Evolutionary conservation across 2,329 filamentous ascomycete genomes (phyloP).

Genomic region (Podosphaera aphanis): DNA sequence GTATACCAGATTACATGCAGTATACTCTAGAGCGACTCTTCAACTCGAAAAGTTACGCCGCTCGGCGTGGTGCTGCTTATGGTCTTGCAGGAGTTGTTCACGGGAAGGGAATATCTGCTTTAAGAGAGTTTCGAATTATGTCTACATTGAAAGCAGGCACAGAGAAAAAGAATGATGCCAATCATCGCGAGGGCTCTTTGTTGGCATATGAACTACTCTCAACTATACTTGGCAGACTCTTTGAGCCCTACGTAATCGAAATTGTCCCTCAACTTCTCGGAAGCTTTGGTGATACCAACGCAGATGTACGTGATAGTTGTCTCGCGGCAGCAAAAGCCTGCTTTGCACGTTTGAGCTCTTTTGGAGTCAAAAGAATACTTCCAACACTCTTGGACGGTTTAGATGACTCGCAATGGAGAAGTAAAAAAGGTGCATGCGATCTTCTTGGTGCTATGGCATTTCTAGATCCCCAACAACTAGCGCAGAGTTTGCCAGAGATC

Average conservation of each 20-base stretch:
- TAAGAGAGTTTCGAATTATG: slow-evolving; percentile 73
- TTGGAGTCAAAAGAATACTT: slow-evolving; percentile 82
- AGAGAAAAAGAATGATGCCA: slow-evolving; percentile 88
- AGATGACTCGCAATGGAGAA: slow-evolving; percentile 90
- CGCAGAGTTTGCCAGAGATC: slow-evolving; percentile 78
- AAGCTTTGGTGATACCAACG: slow-evolving; percentile 70
- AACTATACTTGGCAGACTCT: slow-evolving; percentile 61
- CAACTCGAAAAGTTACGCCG: slow-evolving; percentile 75
- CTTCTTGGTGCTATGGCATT: slow-evolving; percentile 96
- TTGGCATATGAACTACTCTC: slow-evolving; percentile 81
- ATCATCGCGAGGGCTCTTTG: slow-evolving; percentile 71
- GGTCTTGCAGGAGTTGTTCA: slow-evolving; percentile 75
- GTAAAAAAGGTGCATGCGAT: slow-evolving; percentile 94
- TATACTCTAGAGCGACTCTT: slow-evolving; percentile 64
- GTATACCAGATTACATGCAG: slow-evolving; percentile 58
- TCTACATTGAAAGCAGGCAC: slow-evolving; percentile 54
- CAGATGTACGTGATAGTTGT: slow-evolving; percentile 80
- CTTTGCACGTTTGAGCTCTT: slow-evolving; percentile 82
- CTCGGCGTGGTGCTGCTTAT: slow-evolving; percentile 78
- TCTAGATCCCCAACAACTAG: slow-evolving; percentile 82
- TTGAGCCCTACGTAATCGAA: slow-evolving; percentile 92
- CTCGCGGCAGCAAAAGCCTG: slow-evolving; percentile 83
- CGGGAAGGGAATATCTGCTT: slow-evolving; percentile 60
- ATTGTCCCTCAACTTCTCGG: slow-evolving; percentile 75
- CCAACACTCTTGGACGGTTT: slow-evolving; percentile 78